Evolutionary conservation across 2,329 filamentous ascomycete species (phyloP), one percentile per base, ranked within the genome.

Genomic region (Colletotrichum australisinense): DNA sequence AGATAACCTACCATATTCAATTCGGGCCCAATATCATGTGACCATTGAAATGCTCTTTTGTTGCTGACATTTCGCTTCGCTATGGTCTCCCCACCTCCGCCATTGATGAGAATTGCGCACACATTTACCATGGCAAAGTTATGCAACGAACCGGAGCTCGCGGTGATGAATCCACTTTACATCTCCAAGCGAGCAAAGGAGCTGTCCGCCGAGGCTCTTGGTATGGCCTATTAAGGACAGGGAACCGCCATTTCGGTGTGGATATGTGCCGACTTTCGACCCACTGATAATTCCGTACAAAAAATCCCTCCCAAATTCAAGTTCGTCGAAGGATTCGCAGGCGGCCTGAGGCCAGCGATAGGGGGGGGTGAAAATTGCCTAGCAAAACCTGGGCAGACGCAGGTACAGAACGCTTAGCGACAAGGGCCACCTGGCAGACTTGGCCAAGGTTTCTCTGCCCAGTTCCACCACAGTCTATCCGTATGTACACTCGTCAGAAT

Each of bases 381-480:
- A 12, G 63, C 32, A 46, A 5, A 30, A 65, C 11, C 63, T 49
- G 67, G 46, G 42, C 67, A 65, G 67, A 70, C 49, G 70, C 70
- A 73, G 70, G 70, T 73, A 73, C 70, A 66, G 49, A 26, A 63
- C 67, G 67, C 59, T 19, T 30, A 59, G 56, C 38, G 46, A 46
- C n/a, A 56, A 28, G 68, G 46, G 42, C 46, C 22, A 32, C 42
- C n/a, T 22, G 30, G 22, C 14, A 16, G 24, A 16, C 28, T 22
- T 14, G 12, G 28, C n/a, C 5, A n/a, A n/a, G 46, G 49, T 53
- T 12, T 53, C 26, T 35, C 62, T 24, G 62, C 28, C 59, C 59
- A 19, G 16, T 24, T 14, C 26, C 59, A 38, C 42, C 42, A 7
- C 8, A 9, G 42, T 49, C 42, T n/a, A 32, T 32, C 30, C 30